Evolutionary conservation across 2,329 filamentous ascomycete species (phyloP), one percentile per base, ranked within the genome.

Genomic region (Allantophomopsis cytisporea): DNA sequence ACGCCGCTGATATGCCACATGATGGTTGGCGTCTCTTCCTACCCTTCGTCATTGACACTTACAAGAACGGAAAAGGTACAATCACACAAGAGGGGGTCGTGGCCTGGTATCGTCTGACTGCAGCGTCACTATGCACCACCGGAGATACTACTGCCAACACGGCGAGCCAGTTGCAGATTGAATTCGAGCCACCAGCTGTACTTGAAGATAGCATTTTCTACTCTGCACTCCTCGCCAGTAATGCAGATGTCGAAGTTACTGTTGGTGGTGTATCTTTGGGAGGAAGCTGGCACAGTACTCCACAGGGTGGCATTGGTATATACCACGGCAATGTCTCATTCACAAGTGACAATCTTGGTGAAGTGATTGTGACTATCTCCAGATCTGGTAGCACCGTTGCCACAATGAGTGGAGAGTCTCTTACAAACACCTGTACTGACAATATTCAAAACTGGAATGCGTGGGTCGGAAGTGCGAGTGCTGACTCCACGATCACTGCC

Each of bases 1-100:
- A 70, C 44, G 66, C 62, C 37, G 40, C 56, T 12, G 56, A 59
- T 41, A 60, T 65, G 53, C 60, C 62, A 5, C 69, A 73, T 50
- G 62, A 66, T 31, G 39, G 35, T 3, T 41, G 39, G 39, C 35
- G 39, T 16, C 7, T n/a, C 15, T 28, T 38, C 15, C 31, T 41
- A 2, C 39, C 35, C 8, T 37, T 16, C 7, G 13, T 38, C 16
- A 41, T 38, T 12, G 39, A 38, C 13, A 33, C 14, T 4, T 38
- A 38, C 16, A 41, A 41, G 36, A 37, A n/a, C 13, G 15, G 15
- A 12, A 18, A 12, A 2, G 11, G 36, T 4, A 18, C 35, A 7
- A 32, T 41, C 10, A 28, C 16, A 3, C 11, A 30, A 14, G 39
- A 41, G 31, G 23, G n/a, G n/a, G 1, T 35, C 16, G 13, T 30